Base-by-base conservation (phyloP, 768 basidiomycete species). In the Cubamyces lactineus region DNA sequence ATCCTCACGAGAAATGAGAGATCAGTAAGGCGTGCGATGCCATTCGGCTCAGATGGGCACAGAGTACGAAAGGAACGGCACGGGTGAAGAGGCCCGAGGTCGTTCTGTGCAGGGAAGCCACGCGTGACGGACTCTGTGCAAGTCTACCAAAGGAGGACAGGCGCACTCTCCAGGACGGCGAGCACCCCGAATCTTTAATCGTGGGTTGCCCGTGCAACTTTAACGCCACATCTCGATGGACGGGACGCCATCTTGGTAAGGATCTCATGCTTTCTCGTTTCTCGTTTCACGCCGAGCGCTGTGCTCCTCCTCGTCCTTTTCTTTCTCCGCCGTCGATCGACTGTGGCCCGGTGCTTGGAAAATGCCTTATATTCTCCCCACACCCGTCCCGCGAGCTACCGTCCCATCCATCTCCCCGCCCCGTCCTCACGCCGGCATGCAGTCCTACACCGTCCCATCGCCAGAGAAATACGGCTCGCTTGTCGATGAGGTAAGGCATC, bases 151-250 rank as follows among this genome's bases (percentile, higher is more conserved):
- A 45, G 34, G 41, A n/a, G 50, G 55, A 24, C 21, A 57, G 23
- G 16, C 9, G 40, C 12, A 24, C 3, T n/a, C 23, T 41, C 61
- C 55, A 38, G 61, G 12, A 40, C 41, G 38, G 38, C 19, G 24
- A 26, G 49, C 19, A 62, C 61, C 61, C 61, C 61, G 54, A 57
- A 51, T 62, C 61, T 57, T 5, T n/a, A 57, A 38, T 39, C 41
- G 61, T 42, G 23, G 42, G 21, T 41, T 13, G 8, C 19, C 41
- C 15, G 47, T 23, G 24, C 59, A 57, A 59, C 60, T 58, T 57
- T 38, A 53, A 57, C 64, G 63, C 67, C 67, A 51, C 63, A 67
- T 67, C 67, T 57, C 51, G 59, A 61, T 62, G 48, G 5, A 2
- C 21, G 26, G 43, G 41, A 13, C 41, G 2, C 21, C 49, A 45